Conservation (phyloP, 306 rosid species). For the barrel medic (Medicago truncatula) region MtrunA17r5.0-ANR NC_053045.1:16237001-16237500, state of each 20-base stretch:
- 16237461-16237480: constrained; percentile 49
- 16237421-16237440: constrained; percentile 47
- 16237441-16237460: constrained; percentile 45
- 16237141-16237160: constrained; percentile 51
- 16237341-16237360: constrained; percentile 43
- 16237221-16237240: not conserved
- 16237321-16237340: constrained; percentile 49
- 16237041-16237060: not conserved
- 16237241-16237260: not conserved
- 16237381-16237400: constrained; percentile 50
- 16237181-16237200: constrained; percentile 47
- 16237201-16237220: constrained; percentile 41
- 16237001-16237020: not conserved
- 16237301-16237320: constrained; percentile 35
- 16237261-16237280: not conserved
- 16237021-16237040: not conserved
- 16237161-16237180: constrained; percentile 55
- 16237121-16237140: constrained; percentile 30
- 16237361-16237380: constrained; percentile 48
- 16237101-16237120: not conserved
- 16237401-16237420: constrained; percentile 50
- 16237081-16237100: constrained; percentile 43
- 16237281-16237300: constrained; percentile 38
- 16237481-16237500: constrained; percentile 42
- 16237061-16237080: not conserved